Evolutionary conservation across 306 rosid genomes (phyloP).

Genomic region (Quercus aquifolioides): DNA sequence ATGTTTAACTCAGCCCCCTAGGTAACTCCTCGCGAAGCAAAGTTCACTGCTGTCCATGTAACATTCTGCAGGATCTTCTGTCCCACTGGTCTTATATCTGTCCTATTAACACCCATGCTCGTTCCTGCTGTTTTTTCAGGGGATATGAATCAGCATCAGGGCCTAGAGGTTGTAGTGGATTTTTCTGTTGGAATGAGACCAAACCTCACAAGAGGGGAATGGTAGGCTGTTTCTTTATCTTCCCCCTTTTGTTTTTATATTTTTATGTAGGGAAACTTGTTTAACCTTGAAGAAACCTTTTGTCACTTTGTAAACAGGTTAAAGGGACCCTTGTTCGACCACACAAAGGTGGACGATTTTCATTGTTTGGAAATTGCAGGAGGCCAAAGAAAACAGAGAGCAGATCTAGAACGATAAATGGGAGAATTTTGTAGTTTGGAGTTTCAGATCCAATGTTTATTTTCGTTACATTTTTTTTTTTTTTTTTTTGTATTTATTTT

Average conservation of each 20-base stretch:
- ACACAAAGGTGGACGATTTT: constrained; percentile 46
- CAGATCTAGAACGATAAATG: constrained; percentile 32
- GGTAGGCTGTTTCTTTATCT: constrained; percentile 40
- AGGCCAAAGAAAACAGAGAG: constrained; percentile 54
- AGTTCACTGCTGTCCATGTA: neutral
- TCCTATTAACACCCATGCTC: neutral
- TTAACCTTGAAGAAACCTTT: constrained; percentile 4
- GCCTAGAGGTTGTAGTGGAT: constrained; percentile 66
- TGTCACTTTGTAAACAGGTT: constrained; percentile 39
- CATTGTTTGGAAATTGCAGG: constrained; percentile 78
- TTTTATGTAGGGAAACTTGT: constrained; percentile 1
- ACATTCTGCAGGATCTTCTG: neutral
- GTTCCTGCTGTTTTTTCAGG: constrained; percentile 39
- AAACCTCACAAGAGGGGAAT: constrained; percentile 54
- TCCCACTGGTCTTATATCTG: neutral
- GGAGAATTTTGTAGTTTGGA: constrained; percentile 15
- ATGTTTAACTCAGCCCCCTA: neutral
- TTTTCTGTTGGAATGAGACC: constrained; percentile 71
- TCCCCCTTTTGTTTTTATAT: neutral
- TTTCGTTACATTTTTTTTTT: constrained; percentile 19
- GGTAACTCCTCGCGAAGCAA: neutral
- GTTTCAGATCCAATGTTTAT: constrained; percentile 15
- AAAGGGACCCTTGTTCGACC: constrained; percentile 54
- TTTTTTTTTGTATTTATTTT: constrained; percentile 14
- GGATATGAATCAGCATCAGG: constrained; percentile 79